Evolutionary conservation across 768 basidiomycete species (phyloP).

Genomic region (Piloderma croceum): DNA sequence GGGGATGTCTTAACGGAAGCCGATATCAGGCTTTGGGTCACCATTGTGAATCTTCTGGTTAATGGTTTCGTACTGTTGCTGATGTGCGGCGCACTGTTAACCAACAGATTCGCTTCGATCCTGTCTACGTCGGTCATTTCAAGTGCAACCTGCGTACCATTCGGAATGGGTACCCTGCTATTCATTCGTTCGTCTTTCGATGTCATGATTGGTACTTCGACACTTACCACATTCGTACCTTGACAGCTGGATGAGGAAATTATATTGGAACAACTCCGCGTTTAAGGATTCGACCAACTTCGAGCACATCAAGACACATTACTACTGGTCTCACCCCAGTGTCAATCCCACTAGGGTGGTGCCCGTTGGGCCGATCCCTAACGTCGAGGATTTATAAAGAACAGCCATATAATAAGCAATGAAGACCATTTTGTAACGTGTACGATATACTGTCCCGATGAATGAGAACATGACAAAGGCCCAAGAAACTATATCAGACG

Average conservation of each 20-base stretch:
- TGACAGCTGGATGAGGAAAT: conserved; percentile 68
- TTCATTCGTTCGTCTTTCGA: conserved; percentile 50
- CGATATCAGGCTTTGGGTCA: conserved; percentile 87
- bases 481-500: too few relatives aligned
- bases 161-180: conserved; percentile 80
- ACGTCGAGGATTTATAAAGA: too few relatives aligned
- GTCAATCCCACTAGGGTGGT: too few relatives aligned
- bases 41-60: conserved; percentile 59
- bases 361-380: too few relatives aligned
- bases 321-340: conserved; percentile 76
- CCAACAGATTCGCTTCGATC: conserved; percentile 76
- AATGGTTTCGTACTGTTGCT: neutral
- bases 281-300: conserved; percentile 89
- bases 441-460: too few relatives aligned
- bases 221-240: neutral
- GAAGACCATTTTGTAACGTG: too few relatives aligned
- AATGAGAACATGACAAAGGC: too few relatives aligned
- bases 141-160: conserved; percentile 88
- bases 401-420: too few relatives aligned
- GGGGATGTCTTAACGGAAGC: conserved; percentile 82
- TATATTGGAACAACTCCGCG: conserved; percentile 88
- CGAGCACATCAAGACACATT: conserved; percentile 78
- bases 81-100: neutral
- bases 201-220: conserved; percentile 2
- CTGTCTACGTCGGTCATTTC: conserved; percentile 88